phyloP scores from a whole-genome alignment of 2,329 filamentous ascomycete species.

The Xylariaceae sp. region DNA sequence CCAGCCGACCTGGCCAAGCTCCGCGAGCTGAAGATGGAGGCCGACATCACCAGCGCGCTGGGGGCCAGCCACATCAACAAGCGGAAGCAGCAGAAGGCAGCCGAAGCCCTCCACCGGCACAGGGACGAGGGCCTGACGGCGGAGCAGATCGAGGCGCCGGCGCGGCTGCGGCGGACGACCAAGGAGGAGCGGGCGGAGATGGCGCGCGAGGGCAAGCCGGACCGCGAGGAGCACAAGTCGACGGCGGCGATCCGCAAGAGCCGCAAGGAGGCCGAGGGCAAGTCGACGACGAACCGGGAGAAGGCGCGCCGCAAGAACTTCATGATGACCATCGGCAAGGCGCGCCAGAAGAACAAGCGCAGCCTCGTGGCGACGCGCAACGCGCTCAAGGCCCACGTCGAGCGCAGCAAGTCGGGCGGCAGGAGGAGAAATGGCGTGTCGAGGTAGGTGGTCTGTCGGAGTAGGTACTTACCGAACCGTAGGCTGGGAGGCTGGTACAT shows the following conservation, averaged over 20 bases:
- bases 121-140: conserved; percentile 85
- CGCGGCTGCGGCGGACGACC: conserved; percentile 71
- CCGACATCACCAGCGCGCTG: conserved; percentile 60
- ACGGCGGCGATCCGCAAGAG: conserved; percentile 77
- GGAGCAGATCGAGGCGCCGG: conserved; percentile 82
- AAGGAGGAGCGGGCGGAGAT: conserved; percentile 84
- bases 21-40: conserved; percentile 71
- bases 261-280: conserved; percentile 81
- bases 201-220: conserved; percentile 74
- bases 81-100: conserved; percentile 42
- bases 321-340: conserved; percentile 95
- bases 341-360: conserved; percentile 89
- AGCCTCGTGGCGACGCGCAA: conserved; percentile 81
- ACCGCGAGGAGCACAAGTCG: conserved; percentile 72
- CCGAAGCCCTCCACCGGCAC: conserved; percentile 52
- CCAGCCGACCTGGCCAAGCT: conserved; percentile 95
- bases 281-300: conserved; percentile 95
- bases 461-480: neutral
- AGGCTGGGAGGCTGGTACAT: too few species aligned
- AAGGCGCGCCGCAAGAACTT: conserved; percentile 98
- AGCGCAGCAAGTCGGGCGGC: conserved; percentile 77
- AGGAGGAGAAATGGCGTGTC: conserved; percentile 59
- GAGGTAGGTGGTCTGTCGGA: conserved; percentile 2
- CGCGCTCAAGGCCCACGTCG: conserved; percentile 72
- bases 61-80: conserved; percentile 40